Conservation (phyloP, 1,284 basidiomycete species). For the Apiotrichum domesticum region DNA sequence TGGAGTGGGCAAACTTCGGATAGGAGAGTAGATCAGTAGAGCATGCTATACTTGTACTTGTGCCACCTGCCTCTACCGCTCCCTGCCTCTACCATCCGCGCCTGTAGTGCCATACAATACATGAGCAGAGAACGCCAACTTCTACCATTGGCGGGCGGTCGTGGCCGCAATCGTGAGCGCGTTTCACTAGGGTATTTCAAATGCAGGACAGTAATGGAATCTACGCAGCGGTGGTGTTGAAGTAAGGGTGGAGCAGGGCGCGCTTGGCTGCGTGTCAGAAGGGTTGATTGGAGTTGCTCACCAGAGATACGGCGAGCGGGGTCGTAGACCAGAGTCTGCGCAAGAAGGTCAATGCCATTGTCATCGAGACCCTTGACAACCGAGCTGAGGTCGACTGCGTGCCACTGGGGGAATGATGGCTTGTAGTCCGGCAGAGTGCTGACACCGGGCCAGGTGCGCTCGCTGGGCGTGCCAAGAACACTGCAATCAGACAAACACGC, state of each 20-base stretch:
- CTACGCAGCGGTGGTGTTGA: slow-evolving; percentile 35
- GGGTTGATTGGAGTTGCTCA: not conserved
- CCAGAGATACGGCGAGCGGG: slow-evolving; percentile 82
- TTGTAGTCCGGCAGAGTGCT: slow-evolving; percentile 91
- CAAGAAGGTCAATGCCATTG: slow-evolving; percentile 68
- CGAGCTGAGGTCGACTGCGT: slow-evolving; percentile 55
- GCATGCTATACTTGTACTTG: too few relatives aligned
- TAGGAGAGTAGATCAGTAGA: slow-evolving; percentile 34
- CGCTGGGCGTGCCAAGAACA: slow-evolving; percentile 89
- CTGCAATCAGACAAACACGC: not conserved
- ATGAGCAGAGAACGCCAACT: not conserved
- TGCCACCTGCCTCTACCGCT: too few relatives aligned
- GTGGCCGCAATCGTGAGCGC: not conserved
- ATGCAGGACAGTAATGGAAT: not conserved
- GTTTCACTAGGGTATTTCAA: slow-evolving; percentile 5
- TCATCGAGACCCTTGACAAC: slow-evolving; percentile 66
- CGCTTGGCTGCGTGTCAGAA: slow-evolving; percentile 61
- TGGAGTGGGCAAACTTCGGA: slow-evolving; percentile 91
- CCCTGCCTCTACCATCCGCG: too few relatives aligned
- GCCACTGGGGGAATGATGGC: slow-evolving; percentile 92
- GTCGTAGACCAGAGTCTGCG: slow-evolving; percentile 83
- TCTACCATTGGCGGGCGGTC: not conserved
- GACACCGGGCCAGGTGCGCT: slow-evolving; percentile 88
- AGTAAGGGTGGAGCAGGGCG: slow-evolving; percentile 75
- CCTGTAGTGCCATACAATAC: slow-evolving; percentile 3